Evolutionary conservation across 2,329 filamentous ascomycete genomes (phyloP).

Genomic region (Clarireedia monteithiana): DNA sequence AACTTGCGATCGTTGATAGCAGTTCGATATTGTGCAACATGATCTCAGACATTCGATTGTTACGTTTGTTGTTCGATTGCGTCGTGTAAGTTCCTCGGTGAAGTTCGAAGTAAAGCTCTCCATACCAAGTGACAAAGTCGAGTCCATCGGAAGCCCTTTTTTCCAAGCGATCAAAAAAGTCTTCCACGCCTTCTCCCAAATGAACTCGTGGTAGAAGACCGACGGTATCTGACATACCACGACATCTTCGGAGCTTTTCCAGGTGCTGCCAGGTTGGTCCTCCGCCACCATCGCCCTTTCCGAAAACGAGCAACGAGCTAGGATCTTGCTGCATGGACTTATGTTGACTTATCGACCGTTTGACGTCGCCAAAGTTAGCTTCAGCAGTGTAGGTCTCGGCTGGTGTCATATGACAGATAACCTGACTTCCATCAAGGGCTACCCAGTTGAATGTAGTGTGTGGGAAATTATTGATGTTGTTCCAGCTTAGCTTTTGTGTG

Average conservation of each 20-base stretch:
- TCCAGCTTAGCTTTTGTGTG: constrained; percentile 98
- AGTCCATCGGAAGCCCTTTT: constrained; percentile 55
- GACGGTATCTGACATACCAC: constrained; percentile 81
- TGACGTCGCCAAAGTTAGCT: constrained; percentile 91
- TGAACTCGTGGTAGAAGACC: constrained; percentile 80
- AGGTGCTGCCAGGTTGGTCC: constrained; percentile 90
- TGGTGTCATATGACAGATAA: constrained; percentile 96
- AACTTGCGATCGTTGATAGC: constrained; percentile 75
- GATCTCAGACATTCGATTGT: constrained; percentile 81
- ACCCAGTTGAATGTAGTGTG: constrained; percentile 99
- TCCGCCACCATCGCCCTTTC: constrained; percentile 92
- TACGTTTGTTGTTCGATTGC: constrained; percentile 92
- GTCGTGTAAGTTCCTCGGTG: constrained; percentile 97
- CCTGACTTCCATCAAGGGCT: constrained; percentile 86
- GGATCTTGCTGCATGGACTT: constrained; percentile 93
- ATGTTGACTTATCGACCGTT: constrained; percentile 80
- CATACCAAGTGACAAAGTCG: constrained; percentile 90
- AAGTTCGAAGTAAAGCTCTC: constrained; percentile 95
- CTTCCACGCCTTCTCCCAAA: constrained; percentile 83
- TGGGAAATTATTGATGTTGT: constrained; percentile 98
- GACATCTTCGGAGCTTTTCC: constrained; percentile 88
- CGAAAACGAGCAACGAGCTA: constrained; percentile 86
- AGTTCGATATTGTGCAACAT: constrained; percentile 83
- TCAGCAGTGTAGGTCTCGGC: constrained; percentile 92
- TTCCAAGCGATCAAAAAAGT: constrained; percentile 84